Conservation (phyloP, 192 early-diverging fungal genomes). For the Coemansia sp. region DNA sequence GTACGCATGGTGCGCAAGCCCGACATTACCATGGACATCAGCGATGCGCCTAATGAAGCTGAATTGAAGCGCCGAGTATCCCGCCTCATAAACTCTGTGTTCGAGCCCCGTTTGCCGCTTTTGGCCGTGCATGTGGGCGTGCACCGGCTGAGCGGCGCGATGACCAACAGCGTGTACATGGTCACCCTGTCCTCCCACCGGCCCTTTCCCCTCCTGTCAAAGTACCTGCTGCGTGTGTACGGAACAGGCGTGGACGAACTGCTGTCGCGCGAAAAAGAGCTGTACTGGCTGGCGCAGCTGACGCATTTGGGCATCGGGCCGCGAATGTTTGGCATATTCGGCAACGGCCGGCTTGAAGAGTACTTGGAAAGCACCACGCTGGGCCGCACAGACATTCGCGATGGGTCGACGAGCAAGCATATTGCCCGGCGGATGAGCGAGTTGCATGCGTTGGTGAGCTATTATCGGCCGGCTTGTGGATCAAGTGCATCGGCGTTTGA, state of each 20-base stretch:
- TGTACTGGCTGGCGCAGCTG: slow-evolving; percentile 73
- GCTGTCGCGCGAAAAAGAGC: slow-evolving; percentile 75
- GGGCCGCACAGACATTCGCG: slow-evolving; percentile 65
- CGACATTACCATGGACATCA: slow-evolving; percentile 36
- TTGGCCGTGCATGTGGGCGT: slow-evolving; percentile 29
- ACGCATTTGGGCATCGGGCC: slow-evolving; percentile 74
- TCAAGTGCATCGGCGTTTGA: neutral
- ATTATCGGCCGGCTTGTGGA: slow-evolving; percentile 53
- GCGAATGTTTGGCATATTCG: slow-evolving; percentile 69
- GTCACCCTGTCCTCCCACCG: slow-evolving; percentile 10
- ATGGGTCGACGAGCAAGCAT: slow-evolving; percentile 61
- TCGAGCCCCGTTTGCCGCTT: slow-evolving; percentile 20
- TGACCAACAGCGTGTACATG: slow-evolving; percentile 66
- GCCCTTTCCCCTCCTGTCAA: slow-evolving; percentile 18
- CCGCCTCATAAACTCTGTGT: slow-evolving; percentile 30
- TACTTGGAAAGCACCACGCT: slow-evolving; percentile 75
- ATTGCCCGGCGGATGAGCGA: slow-evolving; percentile 73
- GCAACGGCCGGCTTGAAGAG: slow-evolving; percentile 85
- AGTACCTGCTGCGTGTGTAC: slow-evolving; percentile 72
- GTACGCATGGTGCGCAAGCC: slow-evolving; percentile 16
- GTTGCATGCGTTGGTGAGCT: slow-evolving; percentile 69
- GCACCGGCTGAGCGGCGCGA: slow-evolving; percentile 63
- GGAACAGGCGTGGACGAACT: slow-evolving; percentile 78
- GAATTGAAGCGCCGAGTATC: slow-evolving; percentile 27
- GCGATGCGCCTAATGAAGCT: slow-evolving; percentile 19